Base-by-base conservation (phyloP, 306 rosid species). In the Trichosanthes cucumerina region DNA sequence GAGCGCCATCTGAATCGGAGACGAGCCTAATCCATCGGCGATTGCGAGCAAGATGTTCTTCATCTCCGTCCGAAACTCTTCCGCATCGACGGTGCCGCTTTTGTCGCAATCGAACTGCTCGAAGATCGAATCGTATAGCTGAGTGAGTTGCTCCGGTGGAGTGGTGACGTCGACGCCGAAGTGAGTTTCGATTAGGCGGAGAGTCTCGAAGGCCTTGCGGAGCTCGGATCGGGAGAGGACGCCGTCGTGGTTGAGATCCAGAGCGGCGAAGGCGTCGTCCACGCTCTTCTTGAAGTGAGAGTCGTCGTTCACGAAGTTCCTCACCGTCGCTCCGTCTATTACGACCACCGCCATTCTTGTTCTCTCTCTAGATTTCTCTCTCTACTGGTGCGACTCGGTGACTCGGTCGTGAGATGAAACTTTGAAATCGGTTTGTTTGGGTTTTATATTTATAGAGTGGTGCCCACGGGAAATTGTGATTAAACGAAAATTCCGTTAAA, bases 41-140 rank as follows among this genome's bases (percentile, higher is more conserved):
- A 93, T 90, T 9, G 94, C 97, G 8, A 93, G 84, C 89, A 93
- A 62, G 81, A 93, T 89, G 84, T 85, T 93, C 92, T 85, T 90
- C 88, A 93, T 88, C 94, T 93, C 96, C 7, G 79, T 68, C 44
- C 84, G 76, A 85, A 89, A 93, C 90, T 93, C 96, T 0, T 43
- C 63, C 9, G 66, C 77, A 58, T 93, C 97, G 3, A 93, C 96
- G 47, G 84, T 73, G 44, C 93, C 96, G 76, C 88, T 93, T 0
- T 66, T 39, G 66, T 93, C 98, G 59, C 54, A 75, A 79, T 93
- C 97, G 76, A 92, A 90, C 77, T 58, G 21, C 47, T 93, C 96
- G 80, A 93, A 92, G 78, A 93, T 88, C 23, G 98, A 88, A 73
- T 89, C 88, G 86, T 93, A 93, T 54, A 93, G 89, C 12, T 74